Percentiles rank a stretch among this genome's conserved stretches.
These are phyloP conservation scores for Elaeis guineensis DNA, from an alignment of 176 grass and related monocot species.

Conservation along the genomic window DNA sequence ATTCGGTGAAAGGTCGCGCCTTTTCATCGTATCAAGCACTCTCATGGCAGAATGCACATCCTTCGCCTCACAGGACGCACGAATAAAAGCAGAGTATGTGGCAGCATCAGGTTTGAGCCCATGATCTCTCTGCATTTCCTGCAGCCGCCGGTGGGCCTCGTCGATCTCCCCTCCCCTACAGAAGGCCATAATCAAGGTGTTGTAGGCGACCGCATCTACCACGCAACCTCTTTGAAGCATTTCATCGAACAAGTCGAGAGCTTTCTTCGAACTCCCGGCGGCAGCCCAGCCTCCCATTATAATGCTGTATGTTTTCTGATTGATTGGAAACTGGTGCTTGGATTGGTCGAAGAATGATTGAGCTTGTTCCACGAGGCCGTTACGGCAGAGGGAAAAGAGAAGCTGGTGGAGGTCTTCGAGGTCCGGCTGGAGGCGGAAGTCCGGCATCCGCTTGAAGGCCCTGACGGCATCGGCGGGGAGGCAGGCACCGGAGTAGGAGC, in stretches of 20 bases:
- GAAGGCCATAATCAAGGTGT: conserved; percentile 49
- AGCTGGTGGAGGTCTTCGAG: conserved; percentile 52
- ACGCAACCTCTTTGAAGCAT: conserved; percentile 38
- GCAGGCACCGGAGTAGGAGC: conserved; percentile 43
- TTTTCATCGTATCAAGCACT: conserved; percentile 67
- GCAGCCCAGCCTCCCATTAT: conserved; percentile 66
- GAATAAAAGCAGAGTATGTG: conserved; percentile 62
- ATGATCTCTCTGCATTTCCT: conserved; percentile 38
- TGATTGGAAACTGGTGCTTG: conserved; percentile 20
- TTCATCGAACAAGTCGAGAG: conserved; percentile 52
- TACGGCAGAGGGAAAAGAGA: conserved; percentile 54
- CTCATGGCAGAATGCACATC: conserved; percentile 43
- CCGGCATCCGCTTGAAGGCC: conserved; percentile 47
- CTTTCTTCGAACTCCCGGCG: conserved; percentile 22
- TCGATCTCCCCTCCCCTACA: conserved; percentile 43
- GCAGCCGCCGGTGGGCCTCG: conserved; percentile 33
- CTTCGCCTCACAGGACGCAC: conserved; percentile 42
- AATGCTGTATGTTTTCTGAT: conserved; percentile 66
- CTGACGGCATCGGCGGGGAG: conserved; percentile 49
- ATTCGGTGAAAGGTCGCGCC: conserved; percentile 47
- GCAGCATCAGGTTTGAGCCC: conserved; percentile 47
- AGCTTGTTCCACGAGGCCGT: conserved; percentile 48
- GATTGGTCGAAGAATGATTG: conserved; percentile 52
- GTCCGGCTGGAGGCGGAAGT: conserved; percentile 37
- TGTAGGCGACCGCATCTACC: conserved; percentile 40